Base-by-base conservation (phyloP, 2,329 filamentous ascomycete genomes). In the Fusarium guadeloupense region DNA sequence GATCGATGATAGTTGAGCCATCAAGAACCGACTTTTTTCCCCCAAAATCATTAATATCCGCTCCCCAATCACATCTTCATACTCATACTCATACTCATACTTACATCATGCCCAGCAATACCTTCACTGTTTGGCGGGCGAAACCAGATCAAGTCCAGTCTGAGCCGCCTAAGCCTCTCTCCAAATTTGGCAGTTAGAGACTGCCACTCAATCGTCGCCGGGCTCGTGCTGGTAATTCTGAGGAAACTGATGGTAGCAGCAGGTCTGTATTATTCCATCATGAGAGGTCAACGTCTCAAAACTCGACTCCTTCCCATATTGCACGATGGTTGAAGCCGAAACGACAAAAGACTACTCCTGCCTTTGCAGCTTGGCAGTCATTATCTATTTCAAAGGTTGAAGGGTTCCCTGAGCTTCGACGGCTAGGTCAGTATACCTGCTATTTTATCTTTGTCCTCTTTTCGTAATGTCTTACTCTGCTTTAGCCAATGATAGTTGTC, bases 271-370 rank as follows among this genome's bases (percentile, higher is more conserved):
- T 10, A 12, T 21, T 9, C 31, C 30, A 9, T 21, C 37, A 26
- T 21, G 45, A 23, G 28, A 56, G 57, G 23, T 54, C 53, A 9
- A 30, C 31, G 25, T 62, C 58, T 17, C 46, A 54, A 16, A 59
- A 33, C 35, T 49, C 59, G 30, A 34, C 43, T 2, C 42, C 37
- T 16, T 54, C 58, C 4, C 58, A 49, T 43, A 41, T 52, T 19
- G n/a, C 53, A 19, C 40, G 43, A 21, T 63, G 59, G 60, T 33
- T 63, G 16, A 59, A 39, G 19, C 45, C 60, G 17, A 63, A 63
- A 45, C 59, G 54, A 14, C 59, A 25, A 31, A 63, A 63, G 42
- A 55, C 45, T 14, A 33, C 25, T 17, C 48, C 59, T 16, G 16
- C 35, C 16, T 55, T 37, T 23, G 45, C 38, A 37, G 43, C 41